phyloP scores from a whole-genome alignment of 148 eudicot genomes.

The Dysphania ambrosioides region DNA sequence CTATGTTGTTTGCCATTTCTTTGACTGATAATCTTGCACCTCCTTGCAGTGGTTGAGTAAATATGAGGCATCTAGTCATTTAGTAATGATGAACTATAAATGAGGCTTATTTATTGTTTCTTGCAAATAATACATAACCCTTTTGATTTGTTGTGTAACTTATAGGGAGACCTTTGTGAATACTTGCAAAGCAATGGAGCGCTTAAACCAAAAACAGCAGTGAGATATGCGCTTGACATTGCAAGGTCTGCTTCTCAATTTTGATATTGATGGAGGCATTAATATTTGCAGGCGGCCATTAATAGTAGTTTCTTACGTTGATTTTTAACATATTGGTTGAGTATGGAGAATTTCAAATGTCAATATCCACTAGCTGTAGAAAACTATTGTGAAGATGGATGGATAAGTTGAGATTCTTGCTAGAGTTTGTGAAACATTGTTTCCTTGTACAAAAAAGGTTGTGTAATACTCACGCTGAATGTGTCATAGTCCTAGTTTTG shows the following conservation, averaged over 20 bases:
- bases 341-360: background rate
- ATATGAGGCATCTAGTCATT: background rate
- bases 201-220: slow-evolving; percentile 63
- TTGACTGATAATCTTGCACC: background rate
- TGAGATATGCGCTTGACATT: slow-evolving; percentile 81
- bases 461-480: background rate
- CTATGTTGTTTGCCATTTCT: background rate
- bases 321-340: background rate
- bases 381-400: background rate
- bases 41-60: background rate
- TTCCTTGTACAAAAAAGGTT: background rate
- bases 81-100: background rate
- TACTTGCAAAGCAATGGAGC: slow-evolving; percentile 60
- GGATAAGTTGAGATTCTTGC: background rate
- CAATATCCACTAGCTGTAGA: background rate
- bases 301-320: background rate
- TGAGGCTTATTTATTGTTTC: background rate
- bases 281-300: background rate
- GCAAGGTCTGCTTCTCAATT: slow-evolving; percentile 53
- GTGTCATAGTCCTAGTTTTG: background rate
- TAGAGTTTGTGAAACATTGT: background rate
- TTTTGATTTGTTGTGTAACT: slow-evolving; percentile 23
- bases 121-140: background rate
- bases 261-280: slow-evolving; percentile 4
- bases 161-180: slow-evolving; percentile 79